These are phyloP conservation scores for Hemileccinum rubropunctum DNA, from an alignment of 768 basidiomycete genomes.

Conservation along the genomic window DNA sequence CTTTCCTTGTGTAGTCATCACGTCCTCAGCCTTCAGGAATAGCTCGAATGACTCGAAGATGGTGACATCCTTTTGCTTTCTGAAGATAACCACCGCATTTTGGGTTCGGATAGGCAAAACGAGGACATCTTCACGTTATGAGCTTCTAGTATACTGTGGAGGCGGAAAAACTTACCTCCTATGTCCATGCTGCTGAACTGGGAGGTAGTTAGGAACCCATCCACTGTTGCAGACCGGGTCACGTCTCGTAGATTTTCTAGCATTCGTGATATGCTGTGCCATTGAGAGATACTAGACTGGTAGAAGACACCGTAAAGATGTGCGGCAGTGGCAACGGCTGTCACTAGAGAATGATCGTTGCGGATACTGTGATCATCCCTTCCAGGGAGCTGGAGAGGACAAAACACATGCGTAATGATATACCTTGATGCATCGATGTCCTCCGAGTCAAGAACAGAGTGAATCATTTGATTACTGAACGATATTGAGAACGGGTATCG, in stretches of 20 bases:
- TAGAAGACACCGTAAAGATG: not conserved
- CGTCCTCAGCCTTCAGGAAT: too few species aligned
- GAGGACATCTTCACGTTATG: constrained; percentile 32
- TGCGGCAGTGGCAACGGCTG: not conserved
- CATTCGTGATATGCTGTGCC: not conserved
- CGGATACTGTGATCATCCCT: not conserved
- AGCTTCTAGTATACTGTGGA: not conserved
- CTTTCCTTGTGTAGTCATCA: too few species aligned
- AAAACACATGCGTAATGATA: not conserved
- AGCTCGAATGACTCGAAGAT: too few species aligned
- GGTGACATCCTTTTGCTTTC: constrained; percentile 16
- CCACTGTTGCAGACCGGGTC: not conserved
- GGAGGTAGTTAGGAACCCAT: not conserved
- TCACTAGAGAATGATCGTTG: not conserved
- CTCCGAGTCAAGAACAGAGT: not conserved
- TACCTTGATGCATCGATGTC: not conserved
- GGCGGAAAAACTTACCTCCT: not conserved
- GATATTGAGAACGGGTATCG: not conserved
- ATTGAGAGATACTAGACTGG: not conserved
- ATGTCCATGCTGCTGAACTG: not conserved
- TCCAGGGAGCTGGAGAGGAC: not conserved
- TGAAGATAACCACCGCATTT: constrained; percentile 45
- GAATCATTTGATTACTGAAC: not conserved
- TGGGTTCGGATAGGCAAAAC: too few species aligned
- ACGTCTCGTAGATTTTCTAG: not conserved